A percentile compares a stretch with the other conserved stretches of the same genome.
phyloP scores from a whole-genome alignment of 495 filamentous ascomycete species.

The Neurospora sp. region DNA sequence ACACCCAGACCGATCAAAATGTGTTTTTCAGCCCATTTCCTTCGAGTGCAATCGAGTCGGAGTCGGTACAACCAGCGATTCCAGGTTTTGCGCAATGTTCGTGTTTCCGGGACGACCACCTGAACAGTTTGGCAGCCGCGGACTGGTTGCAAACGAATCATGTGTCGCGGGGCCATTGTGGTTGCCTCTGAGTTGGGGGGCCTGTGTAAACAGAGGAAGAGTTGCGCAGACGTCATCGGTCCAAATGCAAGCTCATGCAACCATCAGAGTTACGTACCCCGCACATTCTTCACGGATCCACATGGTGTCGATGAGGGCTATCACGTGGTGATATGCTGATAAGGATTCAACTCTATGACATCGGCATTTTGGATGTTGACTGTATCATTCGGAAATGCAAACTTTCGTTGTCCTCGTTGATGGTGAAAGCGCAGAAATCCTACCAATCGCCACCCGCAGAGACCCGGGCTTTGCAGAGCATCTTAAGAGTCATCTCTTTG shows the following conservation, averaged over 20 bases:
- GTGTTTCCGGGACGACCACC: background rate
- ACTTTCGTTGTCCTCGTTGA: too few relatives aligned
- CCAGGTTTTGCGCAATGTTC: background rate
- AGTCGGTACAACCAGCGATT: background rate
- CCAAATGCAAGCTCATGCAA: background rate
- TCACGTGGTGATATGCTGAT: background rate
- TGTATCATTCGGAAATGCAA: too few relatives aligned
- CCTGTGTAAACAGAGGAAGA: background rate
- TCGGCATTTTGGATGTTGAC: too few relatives aligned
- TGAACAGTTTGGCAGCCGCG: background rate
- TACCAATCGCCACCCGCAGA: too few relatives aligned
- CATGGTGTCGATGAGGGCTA: background rate
- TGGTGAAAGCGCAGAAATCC: too few relatives aligned
- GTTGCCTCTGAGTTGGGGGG: background rate
- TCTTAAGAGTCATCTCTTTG: too few relatives aligned
- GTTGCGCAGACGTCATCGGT: background rate
- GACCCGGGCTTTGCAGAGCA: too few relatives aligned
- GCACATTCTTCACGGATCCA: background rate
- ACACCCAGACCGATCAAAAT: background rate
- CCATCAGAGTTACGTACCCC: background rate
- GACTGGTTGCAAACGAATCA: background rate
- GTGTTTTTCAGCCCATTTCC: background rate
- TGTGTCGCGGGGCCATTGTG: background rate
- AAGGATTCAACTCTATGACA: background rate
- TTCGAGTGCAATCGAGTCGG: background rate